Evolutionary conservation across 352 stramenopile genomes (phyloP).

Genomic region (Elongisporangium undulatum): DNA sequence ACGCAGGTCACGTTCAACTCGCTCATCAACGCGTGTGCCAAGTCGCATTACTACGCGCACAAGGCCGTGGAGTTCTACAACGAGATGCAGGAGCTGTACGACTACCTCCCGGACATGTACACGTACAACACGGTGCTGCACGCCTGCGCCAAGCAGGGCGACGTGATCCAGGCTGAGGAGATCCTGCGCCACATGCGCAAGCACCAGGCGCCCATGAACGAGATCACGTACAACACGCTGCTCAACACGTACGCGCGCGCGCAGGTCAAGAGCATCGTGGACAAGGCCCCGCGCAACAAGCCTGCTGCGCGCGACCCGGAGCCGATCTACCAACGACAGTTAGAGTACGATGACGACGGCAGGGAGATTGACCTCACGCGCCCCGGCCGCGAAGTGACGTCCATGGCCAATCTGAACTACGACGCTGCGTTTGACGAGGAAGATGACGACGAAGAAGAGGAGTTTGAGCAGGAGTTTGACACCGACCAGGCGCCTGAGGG

Average conservation of each 20-base stretch:
- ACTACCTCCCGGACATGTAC: constrained; percentile 70
- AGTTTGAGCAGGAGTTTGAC: constrained; percentile 32
- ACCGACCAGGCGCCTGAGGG: constrained; percentile 28
- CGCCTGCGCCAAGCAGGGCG: constrained; percentile 71
- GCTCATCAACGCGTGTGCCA: constrained; percentile 78
- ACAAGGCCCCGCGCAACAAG: constrained; percentile 62
- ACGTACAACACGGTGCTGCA: constrained; percentile 80
- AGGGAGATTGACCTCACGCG: constrained; percentile 67
- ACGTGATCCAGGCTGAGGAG: constrained; percentile 68
- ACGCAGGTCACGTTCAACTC: constrained; percentile 73
- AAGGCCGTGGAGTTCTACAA: constrained; percentile 84
- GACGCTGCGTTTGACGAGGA: constrained; percentile 58
- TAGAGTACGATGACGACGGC: constrained; percentile 75
- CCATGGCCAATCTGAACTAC: constrained; percentile 62
- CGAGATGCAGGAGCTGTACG: constrained; percentile 85
- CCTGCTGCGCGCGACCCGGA: constrained; percentile 24
- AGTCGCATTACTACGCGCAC: constrained; percentile 83
- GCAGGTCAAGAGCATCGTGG: constrained; percentile 62
- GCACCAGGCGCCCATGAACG: constrained; percentile 60
- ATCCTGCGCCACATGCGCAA: constrained; percentile 70
- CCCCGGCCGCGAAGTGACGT: constrained; percentile 55
- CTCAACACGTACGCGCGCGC: constrained; percentile 79
- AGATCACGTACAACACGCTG: constrained; percentile 69
- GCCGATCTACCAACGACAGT: constrained; percentile 57
- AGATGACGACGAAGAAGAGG: constrained; percentile 33